Evolutionary conservation across 148 eudicot genomes (phyloP), one percentile per base, ranked within the genome.

Genomic region (Vaccinium macrocarpon): DNA sequence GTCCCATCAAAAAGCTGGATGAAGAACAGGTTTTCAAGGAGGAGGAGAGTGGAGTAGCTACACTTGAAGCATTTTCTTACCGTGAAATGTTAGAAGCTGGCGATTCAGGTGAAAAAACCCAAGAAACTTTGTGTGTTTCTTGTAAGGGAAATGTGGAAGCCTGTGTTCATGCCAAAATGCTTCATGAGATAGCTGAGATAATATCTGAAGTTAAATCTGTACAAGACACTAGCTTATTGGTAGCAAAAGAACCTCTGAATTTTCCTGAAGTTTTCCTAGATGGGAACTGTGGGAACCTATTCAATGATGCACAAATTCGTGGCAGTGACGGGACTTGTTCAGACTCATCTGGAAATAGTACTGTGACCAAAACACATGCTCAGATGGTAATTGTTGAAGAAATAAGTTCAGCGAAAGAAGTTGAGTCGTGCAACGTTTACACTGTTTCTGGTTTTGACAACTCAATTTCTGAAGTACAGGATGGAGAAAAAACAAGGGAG

Each of bases 331-430:
- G 18, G 85, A 46, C 61, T 79, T 71, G 70, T 85, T 76, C 81
- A 82, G 64, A 66, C 23, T 75, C 84, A 48, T 9, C 76, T 83
- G 42, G 82, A 61, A 82, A 88, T 84, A 68, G n/a, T 68, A 8
- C 8, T 23, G 64, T 76, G 14, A 72, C 77, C 32, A 61, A 85
- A 85, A 77, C 82, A 38, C 62, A 52, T 87, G 29, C 84, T 51
- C 78, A 84, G 64, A 38, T 42, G 77, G 84, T 82, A 25, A 52
- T 80, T 71, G 50, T 82, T 78, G 59, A 76, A 9, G 49, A 78
- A 57, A 51, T 70, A 66, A 82, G 83, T 85, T 88, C 88, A 12
- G 68, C 57, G 32, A 64, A 88, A 53, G 85, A 87, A 48, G 81
- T 62, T 48, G 84, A 81, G 23, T 80, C 90, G 14, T 81, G 72